Evolutionary conservation across 1,284 basidiomycete genomes (phyloP), one percentile per base, ranked within the genome.

Genomic region (Pisolithus thermaeus): DNA sequence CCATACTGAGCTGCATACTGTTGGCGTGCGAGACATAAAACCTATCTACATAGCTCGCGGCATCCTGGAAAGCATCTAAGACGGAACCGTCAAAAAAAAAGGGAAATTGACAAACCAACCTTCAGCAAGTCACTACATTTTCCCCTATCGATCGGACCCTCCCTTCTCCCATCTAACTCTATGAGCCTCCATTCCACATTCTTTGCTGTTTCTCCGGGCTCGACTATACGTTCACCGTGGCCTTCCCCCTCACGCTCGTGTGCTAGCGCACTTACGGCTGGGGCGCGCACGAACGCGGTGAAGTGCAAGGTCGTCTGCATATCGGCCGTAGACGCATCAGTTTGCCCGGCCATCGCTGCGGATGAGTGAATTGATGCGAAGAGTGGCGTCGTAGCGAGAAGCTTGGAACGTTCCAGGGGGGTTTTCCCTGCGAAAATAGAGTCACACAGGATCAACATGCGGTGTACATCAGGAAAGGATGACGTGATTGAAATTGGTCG

Each of bases 281-380:
- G 81, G 0, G 84, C 87, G 57, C 78, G 76, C 38, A 95, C 80
- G 62, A 95, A 96, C 59, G 86, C 84, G 4, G 88, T 88, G 61
- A 93, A 95, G 69, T 95, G 92, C 18, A 90, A 74, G 59, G 91
- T 77, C 1, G 87, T 88, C 47, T 89, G 74, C 20, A 82, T 70
- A 58, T 79, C 63, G n/a, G 44, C 44, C 0, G 56, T 64, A 27
- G 74, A 78, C 4, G 75, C 76, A 0, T 77, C 73, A 3, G 81
- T 82, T 68, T 94, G 90, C 12, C 90, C 90, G 0, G 77, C 64
- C 1, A 75, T 73, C 0, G 90, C 89, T 1, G 81, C 80, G 22
- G 82, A 74, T 0, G 78, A 77, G 59, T 95, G 92, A 52, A 92
- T 90, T 54, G 77, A 68, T 9, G 80, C 79, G 58, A 95, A 92